Evolutionary conservation across 192 early-diverging fungal genomes (phyloP), one percentile per base, ranked within the genome.

Genomic region (Entrophospora sp.): DNA sequence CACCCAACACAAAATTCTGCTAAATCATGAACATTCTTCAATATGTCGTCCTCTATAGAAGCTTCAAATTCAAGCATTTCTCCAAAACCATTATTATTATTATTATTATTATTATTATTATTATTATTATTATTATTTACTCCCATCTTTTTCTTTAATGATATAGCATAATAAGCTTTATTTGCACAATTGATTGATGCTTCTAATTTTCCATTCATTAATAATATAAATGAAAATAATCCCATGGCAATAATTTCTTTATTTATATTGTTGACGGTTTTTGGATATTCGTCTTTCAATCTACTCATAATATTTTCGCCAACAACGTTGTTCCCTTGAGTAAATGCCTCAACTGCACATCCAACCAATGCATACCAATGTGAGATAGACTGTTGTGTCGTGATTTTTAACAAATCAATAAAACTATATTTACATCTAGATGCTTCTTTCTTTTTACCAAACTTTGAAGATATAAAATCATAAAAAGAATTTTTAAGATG

Each of bases 361-460:
- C 64, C 64, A 53, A 65, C 64, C 24, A 65, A 40, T n/a, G 64
- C 49, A 34, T 65, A 65, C 64, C 64, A 65, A 40, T 65, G 64
- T 42, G 64, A 53, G n/a, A 55, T 13, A 14, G 64, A 65, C 16
- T 30, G 28, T 22, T 20, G 49, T 25, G 34, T 65, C 1, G 48
- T 65, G 5, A 53, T 24, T 13, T 25, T 30, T n/a, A 65, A 24
- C 3, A 65, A 8, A 1, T 65, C 64, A n/a, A 13, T 7, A 55
- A 65, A 65, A 53, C 37, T 25, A 18, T 30, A 51, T n/a, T 25
- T 4, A 40, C 12, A 53, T 37, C 53, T 65, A 1, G 13, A 5
- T 30, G 28, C 22, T 42, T 61, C 53, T 35, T 55, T 65, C 28
- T 52, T 53, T 31, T 46, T 46, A 1, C 64, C 49, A 53, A 31